These are phyloP conservation scores for Sanghuangporus sanghuang DNA, from an alignment of 1,284 basidiomycete genomes.

Conservation along the genomic window DNA sequence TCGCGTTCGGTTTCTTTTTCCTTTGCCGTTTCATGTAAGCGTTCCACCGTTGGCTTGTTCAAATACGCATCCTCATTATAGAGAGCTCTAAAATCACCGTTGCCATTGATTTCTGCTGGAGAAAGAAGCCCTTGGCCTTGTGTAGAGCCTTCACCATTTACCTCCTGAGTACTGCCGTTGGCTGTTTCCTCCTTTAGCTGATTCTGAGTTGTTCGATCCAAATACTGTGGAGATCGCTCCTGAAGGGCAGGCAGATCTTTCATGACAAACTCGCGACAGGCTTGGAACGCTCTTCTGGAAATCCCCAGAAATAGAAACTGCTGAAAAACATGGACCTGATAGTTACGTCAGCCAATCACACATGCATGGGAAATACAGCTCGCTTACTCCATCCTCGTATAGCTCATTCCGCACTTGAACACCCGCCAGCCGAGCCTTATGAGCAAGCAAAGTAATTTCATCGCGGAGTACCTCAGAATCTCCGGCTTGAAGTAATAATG, in stretches of 20 bases:
- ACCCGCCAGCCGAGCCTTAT: conserved; percentile 87
- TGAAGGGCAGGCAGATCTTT: conserved; percentile 49
- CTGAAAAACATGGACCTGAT: conserved; percentile 87
- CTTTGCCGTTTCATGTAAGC: background rate
- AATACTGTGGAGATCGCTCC: conserved; percentile 39
- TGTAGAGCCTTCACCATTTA: conserved; percentile 29
- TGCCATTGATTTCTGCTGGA: background rate
- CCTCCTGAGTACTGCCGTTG: conserved; percentile 55
- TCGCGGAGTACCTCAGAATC: conserved; percentile 93
- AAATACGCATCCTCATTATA: background rate
- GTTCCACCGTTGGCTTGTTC: background rate
- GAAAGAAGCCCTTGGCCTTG: background rate
- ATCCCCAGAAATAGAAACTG: conserved; percentile 79
- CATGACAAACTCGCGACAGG: conserved; percentile 73
- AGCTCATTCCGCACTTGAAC: conserved; percentile 89
- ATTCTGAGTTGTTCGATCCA: conserved; percentile 51
- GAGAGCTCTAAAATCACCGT: background rate
- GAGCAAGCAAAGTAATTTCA: conserved; percentile 88
- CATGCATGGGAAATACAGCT: conserved; percentile 14
- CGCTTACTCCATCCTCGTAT: conserved; percentile 86
- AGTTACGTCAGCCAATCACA: conserved; percentile 3
- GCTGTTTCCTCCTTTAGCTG: conserved; percentile 62
- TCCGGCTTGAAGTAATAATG: conserved; percentile 89
- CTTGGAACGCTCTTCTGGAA: conserved; percentile 67
- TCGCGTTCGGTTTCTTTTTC: background rate